Base-by-base conservation (phyloP, 805 yeast genomes). In the Blastobotrys parvus region DNA sequence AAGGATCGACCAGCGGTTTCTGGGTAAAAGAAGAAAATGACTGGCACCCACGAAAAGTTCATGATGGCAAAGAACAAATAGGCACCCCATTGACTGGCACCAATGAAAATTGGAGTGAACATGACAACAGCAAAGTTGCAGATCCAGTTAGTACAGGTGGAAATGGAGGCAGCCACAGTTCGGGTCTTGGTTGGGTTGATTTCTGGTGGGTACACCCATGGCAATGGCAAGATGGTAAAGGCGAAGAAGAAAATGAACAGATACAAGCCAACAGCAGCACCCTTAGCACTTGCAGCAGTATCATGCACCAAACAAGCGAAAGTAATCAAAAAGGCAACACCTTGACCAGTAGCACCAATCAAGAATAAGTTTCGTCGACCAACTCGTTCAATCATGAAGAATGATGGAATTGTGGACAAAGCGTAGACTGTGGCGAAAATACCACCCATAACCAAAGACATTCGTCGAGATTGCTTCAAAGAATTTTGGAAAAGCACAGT, bases 1-100 rank as follows among this genome's bases (percentile, higher is more conserved):
- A 82, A 70, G 31, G 82, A 70, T 60, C 86, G 73, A 39, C 87
- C 86, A 25, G 82, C 77, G 35, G 88, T 81, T 66, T 82, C 90
- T 34, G 89, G 90, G 61, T 79, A 82, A 62, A 71, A 75, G 65
- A 80, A 72, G 71, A 65, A 78, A 48, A 77, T 77, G 46, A 80
- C 63, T 25, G 86, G 84, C 42, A 77, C 61, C 66, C 77, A 80
- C 37, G 47, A 48, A 56, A 72, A 71, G 67, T 82, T 82, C 49
- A 82, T 69, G 25, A 66, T 59, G 6, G 85, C 84, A 61, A 83
- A 83, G 63, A 83, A 75, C 40, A 81, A 61, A 62, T 81, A 83
- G 46, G 81, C 72, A 46, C 82, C 83, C 74, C 82, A 79, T 45
- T 70, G 67, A 42, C 60, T 49, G 35, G 48, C 50, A 45, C 54